Evolutionary conservation across 1,284 basidiomycete species (phyloP).

Genomic region (Puccinia triticina): DNA sequence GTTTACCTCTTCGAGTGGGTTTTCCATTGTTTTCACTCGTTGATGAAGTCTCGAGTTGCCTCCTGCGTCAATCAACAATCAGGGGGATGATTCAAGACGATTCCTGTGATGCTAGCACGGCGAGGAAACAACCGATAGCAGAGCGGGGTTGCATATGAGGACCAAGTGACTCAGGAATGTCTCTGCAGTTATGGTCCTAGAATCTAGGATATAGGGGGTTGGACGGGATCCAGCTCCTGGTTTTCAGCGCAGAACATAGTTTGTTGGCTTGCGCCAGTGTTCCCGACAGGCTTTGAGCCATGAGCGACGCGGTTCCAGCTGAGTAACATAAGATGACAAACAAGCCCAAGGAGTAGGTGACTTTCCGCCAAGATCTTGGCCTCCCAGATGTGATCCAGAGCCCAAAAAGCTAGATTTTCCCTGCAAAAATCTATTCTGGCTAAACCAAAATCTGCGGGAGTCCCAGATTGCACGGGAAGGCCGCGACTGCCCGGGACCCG

Average conservation of each 20-base stretch:
- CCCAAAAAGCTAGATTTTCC: no score
- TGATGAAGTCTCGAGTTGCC: not conserved
- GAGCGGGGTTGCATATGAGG: not conserved
- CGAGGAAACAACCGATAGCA: not conserved
- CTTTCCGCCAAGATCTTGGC: no score
- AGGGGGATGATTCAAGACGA: not conserved
- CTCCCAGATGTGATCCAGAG: no score
- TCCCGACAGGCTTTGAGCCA: not conserved
- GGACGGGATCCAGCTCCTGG: not conserved
- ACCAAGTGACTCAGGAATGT: not conserved
- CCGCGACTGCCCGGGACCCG: no score
- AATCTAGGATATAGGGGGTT: not conserved
- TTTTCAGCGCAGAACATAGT: not conserved
- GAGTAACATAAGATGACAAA: not conserved
- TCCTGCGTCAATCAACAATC: not conserved
- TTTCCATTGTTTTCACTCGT: constrained; percentile 10
- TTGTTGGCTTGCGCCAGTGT: not conserved
- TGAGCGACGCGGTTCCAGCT: not conserved
- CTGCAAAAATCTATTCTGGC: no score
- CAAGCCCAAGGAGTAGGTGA: not conserved
- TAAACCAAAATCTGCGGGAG: no score
- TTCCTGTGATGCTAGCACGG: not conserved
- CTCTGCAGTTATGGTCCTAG: not conserved
- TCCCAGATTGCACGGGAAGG: no score
- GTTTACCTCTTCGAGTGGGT: constrained; percentile 23